Percentiles rank a stretch among this genome's conserved stretches.
Evolutionary conservation across 495 filamentous ascomycete genomes (phyloP).

Genomic region (Xanthoparmelia taractica): DNA sequence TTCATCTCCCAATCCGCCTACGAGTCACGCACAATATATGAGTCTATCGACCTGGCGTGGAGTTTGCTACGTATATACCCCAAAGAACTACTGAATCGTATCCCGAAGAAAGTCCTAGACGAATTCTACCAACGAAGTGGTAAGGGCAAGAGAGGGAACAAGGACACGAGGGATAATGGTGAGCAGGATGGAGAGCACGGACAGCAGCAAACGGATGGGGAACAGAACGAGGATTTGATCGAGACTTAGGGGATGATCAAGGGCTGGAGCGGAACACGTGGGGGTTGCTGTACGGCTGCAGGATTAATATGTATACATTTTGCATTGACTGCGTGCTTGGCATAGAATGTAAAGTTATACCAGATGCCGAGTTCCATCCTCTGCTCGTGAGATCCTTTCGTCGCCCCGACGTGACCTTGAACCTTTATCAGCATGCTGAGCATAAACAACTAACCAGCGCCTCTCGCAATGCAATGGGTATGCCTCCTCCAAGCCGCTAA

Average conservation of each 20-base stretch:
- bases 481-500: constrained; percentile 8
- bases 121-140: constrained; percentile 80
- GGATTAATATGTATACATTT: not conserved
- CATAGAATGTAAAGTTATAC: constrained; percentile 2
- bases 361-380: not conserved
- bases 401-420: not conserved
- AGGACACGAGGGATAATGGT: constrained; percentile 67
- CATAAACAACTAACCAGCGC: not conserved
- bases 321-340: not conserved
- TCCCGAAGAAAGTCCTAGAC: constrained; percentile 86
- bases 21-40: constrained; percentile 79
- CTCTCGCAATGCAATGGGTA: constrained; percentile 4
- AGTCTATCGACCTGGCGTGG: constrained; percentile 94
- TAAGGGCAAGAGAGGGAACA: constrained; percentile 51
- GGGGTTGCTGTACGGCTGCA: not conserved
- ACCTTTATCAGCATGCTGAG: not conserved
- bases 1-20: constrained; percentile 93
- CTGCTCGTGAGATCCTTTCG: too few species aligned
- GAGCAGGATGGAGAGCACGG: constrained; percentile 43
- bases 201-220: constrained; percentile 33
- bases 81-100: constrained; percentile 94
- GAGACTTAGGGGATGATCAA: constrained; percentile 16
- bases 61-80: constrained; percentile 91
- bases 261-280: not conserved
- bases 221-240: constrained; percentile 26